A percentile compares a stretch with the other conserved stretches of the same genome.
phyloP scores from a whole-genome alignment of 2,329 filamentous ascomycete genomes.

The Fusarium setosum region DNA sequence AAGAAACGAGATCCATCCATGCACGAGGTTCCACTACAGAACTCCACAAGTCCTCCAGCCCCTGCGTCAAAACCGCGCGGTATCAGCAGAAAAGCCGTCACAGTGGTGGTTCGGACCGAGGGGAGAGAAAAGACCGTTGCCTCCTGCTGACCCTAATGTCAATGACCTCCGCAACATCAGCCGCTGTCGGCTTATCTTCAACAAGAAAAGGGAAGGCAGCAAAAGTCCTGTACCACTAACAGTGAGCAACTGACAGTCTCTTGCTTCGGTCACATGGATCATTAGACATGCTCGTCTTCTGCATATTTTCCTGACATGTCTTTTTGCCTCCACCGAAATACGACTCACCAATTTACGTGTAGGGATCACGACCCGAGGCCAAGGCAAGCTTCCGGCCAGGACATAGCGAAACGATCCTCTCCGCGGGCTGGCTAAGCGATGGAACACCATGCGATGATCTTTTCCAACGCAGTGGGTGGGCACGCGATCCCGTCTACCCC shows the following conservation, averaged over 20 bases:
- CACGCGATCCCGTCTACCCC: not conserved
- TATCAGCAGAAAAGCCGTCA: not conserved
- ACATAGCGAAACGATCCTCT: constrained; percentile 1
- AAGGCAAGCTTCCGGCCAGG: not conserved
- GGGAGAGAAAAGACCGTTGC: not conserved
- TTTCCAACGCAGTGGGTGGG: not conserved
- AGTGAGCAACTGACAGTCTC: not conserved
- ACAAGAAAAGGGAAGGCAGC: not conserved
- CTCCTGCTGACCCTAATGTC: not conserved
- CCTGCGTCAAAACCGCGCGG: not conserved
- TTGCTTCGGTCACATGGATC: constrained; percentile 2
- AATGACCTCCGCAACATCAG: not conserved
- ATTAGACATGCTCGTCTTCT: not conserved
- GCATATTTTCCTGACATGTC: not conserved
- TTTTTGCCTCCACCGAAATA: not conserved
- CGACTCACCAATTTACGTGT: not conserved
- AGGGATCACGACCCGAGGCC: constrained; percentile 6
- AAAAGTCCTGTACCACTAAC: not conserved
- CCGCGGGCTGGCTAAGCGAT: not conserved
- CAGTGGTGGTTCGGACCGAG: constrained; percentile 15
- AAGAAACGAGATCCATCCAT: constrained; percentile 17
- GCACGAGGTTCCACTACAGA: not conserved
- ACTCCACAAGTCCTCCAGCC: not conserved
- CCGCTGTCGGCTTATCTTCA: not conserved
- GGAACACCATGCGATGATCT: constrained; percentile 7